Evolutionary conservation across 192 early-diverging fungal genomes (phyloP).

Genomic region (Mortierella antarctica): DNA sequence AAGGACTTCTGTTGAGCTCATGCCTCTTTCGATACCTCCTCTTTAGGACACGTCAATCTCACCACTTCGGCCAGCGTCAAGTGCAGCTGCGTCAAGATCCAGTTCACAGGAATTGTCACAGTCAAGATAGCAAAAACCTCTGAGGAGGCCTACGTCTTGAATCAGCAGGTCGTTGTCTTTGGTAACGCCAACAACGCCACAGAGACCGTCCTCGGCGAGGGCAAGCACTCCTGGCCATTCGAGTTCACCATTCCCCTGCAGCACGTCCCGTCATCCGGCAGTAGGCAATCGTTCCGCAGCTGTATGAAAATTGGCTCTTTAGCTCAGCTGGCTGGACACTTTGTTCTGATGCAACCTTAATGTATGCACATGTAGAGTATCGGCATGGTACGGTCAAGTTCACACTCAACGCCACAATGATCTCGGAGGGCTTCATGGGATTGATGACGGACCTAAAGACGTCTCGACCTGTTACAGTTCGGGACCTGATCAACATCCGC

Average conservation of each 20-base stretch:
- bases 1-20: background rate
- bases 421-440: slow-evolving; percentile 10
- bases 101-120: slow-evolving; percentile 18
- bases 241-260: slow-evolving; percentile 24
- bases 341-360: background rate
- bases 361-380: slow-evolving; percentile 3
- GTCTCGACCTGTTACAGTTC: slow-evolving; percentile 3
- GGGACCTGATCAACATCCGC: slow-evolving; percentile 26
- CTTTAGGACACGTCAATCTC: slow-evolving; percentile 12
- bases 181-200: slow-evolving; percentile 24
- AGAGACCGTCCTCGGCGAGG: slow-evolving; percentile 12
- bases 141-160: slow-evolving; percentile 28
- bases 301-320: background rate
- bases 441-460: slow-evolving; percentile 19
- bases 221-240: slow-evolving; percentile 36
- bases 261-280: slow-evolving; percentile 30
- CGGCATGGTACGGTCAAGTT: slow-evolving; percentile 30
- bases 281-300: background rate
- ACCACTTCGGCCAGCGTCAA: slow-evolving; percentile 12
- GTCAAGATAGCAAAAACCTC: slow-evolving; percentile 20
- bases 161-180: slow-evolving; percentile 29
- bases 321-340: background rate
- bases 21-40: background rate
- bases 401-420: slow-evolving; percentile 7
- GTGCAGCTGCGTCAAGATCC: slow-evolving; percentile 24